phyloP scores from a whole-genome alignment of 371 early-diverging fungal species.

The Conidiobolus incongruus region DNA sequence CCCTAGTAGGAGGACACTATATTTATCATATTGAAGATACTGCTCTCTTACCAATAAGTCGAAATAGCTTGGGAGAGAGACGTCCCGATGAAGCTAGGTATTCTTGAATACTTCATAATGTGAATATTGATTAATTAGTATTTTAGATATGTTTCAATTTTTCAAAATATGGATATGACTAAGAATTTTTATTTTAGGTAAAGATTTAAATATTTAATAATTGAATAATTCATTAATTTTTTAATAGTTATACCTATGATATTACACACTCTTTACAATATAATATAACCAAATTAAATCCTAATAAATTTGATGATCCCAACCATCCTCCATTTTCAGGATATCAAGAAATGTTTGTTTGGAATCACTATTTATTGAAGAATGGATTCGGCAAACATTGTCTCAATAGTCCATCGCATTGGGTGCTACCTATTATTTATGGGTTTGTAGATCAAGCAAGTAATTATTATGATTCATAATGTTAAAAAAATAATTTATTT shows the following conservation, averaged over 20 bases:
- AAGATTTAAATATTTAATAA: too few species aligned
- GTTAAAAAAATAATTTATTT: too few species aligned
- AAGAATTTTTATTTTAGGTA: conserved; percentile 83
- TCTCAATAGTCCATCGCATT: conserved; percentile 33
- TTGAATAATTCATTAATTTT: too few species aligned
- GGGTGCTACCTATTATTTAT: conserved; percentile 80
- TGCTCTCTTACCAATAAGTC: conserved; percentile 26
- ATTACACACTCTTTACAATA: conserved; percentile 74
- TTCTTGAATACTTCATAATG: too few species aligned
- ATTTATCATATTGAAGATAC: conserved; percentile 90
- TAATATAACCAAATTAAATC: conserved; percentile 33
- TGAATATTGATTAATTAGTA: too few species aligned
- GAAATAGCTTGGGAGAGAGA: conserved; percentile 28
- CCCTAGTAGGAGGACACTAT: conserved; percentile 83
- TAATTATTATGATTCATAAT: conserved; percentile 11
- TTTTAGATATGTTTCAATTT: conserved; percentile 44
- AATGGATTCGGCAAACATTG: conserved; percentile 29
- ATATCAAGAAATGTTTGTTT: conserved; percentile 78
- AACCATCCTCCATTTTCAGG: too few species aligned
- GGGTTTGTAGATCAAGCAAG: conserved; percentile 93
- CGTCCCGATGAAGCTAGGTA: conserved; percentile 57
- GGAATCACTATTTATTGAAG: conserved; percentile 72
- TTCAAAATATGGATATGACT: conserved; percentile 55
- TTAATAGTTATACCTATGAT: conserved; percentile 88
- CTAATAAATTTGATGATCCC: conserved; percentile 3